Evolutionary conservation across 1,284 basidiomycete species (phyloP).

Genomic region (Cryptococcus jaspeensis): DNA sequence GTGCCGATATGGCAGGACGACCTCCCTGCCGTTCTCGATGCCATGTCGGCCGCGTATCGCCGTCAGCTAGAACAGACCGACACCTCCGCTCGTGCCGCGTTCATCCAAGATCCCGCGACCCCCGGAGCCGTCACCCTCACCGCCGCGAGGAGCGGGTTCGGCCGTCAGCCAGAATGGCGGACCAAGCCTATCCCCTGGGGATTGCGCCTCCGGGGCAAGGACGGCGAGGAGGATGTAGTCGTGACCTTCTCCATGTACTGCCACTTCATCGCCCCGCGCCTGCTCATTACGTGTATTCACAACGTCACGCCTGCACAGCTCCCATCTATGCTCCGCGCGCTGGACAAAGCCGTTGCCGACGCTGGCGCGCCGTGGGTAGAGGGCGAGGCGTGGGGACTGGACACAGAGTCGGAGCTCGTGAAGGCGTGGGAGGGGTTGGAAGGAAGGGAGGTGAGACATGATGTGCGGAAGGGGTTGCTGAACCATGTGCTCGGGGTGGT

Average conservation of each 20-base stretch:
- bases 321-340: constrained; percentile 10
- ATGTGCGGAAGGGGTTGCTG: constrained; percentile 7
- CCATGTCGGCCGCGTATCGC: neutral
- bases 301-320: constrained; percentile 16
- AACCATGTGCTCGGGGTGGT: constrained; percentile 25
- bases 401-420: constrained; percentile 2
- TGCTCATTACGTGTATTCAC: constrained; percentile 20
- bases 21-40: neutral
- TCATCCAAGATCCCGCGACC: constrained; percentile 1
- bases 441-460: constrained; percentile 7
- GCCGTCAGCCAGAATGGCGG: neutral
- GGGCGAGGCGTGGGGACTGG: constrained; percentile 17
- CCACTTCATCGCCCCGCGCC: constrained; percentile 3
- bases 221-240: neutral
- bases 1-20: constrained; percentile 12
- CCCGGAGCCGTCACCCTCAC: neutral
- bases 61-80: neutral
- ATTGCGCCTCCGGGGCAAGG: neutral
- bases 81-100: neutral
- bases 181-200: neutral
- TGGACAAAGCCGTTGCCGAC: constrained; percentile 15
- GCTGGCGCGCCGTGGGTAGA: constrained; percentile 10
- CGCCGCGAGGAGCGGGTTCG: neutral
- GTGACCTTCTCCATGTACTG: constrained; percentile 24
- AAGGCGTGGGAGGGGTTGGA: constrained; percentile 7